Conservation (phyloP, 2,329 filamentous ascomycete species). For the Cladosporium sp. region DNA sequence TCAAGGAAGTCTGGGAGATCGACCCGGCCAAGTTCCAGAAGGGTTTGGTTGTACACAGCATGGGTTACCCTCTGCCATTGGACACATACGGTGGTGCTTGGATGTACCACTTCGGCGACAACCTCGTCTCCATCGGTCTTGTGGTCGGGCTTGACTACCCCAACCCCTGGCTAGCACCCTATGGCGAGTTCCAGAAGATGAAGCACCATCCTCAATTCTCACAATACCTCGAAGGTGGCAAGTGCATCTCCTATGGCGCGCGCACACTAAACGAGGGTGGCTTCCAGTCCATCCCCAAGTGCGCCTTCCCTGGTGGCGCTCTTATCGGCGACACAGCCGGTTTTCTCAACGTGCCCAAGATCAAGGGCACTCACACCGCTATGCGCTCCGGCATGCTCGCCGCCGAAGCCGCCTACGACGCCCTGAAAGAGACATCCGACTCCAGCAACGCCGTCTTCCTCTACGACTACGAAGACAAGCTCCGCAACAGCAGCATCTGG, state of each 20-base stretch:
- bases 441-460: slow-evolving; percentile 76
- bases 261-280: slow-evolving; percentile 91
- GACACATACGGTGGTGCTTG: slow-evolving; percentile 97
- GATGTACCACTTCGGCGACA: slow-evolving; percentile 99
- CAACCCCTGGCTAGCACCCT: slow-evolving; percentile 95
- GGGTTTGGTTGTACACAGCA: slow-evolving; percentile 81
- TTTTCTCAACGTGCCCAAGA: slow-evolving; percentile 96
- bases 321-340: slow-evolving; percentile 95
- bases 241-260: slow-evolving; percentile 95
- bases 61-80: slow-evolving; percentile 86
- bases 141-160: slow-evolving; percentile 94
- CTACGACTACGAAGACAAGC: slow-evolving; percentile 87
- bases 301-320: slow-evolving; percentile 92
- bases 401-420: slow-evolving; percentile 83
- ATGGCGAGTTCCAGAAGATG: slow-evolving; percentile 96
- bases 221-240: slow-evolving; percentile 86
- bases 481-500: slow-evolving; percentile 88
- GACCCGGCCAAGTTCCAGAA: slow-evolving; percentile 88
- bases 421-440: slow-evolving; percentile 60
- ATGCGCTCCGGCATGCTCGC: slow-evolving; percentile 98
- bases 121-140: slow-evolving; percentile 86
- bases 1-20: slow-evolving; percentile 98
- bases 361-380: slow-evolving; percentile 96
- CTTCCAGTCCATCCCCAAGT: slow-evolving; percentile 96
- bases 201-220: slow-evolving; percentile 95